phyloP scores from a whole-genome alignment of 441 rosid genomes.

The Syzygium malaccense region DNA sequence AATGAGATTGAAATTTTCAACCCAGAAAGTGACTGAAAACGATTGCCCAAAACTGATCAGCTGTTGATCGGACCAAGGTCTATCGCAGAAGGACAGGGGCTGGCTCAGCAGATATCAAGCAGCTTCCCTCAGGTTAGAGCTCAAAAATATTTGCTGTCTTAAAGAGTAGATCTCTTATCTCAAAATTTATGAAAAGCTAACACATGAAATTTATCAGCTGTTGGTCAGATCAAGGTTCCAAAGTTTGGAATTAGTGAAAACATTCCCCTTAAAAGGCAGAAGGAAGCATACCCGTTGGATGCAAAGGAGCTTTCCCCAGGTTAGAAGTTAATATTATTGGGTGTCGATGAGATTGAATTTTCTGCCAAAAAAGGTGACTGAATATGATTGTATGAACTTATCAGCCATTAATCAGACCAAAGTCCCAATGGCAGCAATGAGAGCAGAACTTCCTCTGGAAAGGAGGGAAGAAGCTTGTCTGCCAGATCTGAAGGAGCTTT shows the following conservation, averaged over 20 bases:
- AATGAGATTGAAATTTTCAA: neutral
- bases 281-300: neutral
- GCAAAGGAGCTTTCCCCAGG: neutral
- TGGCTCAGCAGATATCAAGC: neutral
- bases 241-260: neutral
- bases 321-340: neutral
- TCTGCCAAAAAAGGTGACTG: neutral
- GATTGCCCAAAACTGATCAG: neutral
- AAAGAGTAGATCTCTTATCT: neutral
- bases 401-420: neutral
- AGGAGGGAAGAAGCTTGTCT: neutral
- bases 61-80: neutral
- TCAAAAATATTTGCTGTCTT: neutral
- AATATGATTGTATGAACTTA: neutral
- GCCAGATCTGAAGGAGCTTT: neutral
- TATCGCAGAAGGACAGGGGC: neutral
- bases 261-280: neutral
- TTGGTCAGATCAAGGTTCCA: neutral
- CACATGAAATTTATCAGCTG: neutral
- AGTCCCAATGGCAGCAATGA: neutral
- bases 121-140: neutral
- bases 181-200: neutral
- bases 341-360: neutral
- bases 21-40: neutral
- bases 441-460: neutral